Conservation (phyloP, 140 eudicot species). For the Stevia rebaudiana region DNA sequence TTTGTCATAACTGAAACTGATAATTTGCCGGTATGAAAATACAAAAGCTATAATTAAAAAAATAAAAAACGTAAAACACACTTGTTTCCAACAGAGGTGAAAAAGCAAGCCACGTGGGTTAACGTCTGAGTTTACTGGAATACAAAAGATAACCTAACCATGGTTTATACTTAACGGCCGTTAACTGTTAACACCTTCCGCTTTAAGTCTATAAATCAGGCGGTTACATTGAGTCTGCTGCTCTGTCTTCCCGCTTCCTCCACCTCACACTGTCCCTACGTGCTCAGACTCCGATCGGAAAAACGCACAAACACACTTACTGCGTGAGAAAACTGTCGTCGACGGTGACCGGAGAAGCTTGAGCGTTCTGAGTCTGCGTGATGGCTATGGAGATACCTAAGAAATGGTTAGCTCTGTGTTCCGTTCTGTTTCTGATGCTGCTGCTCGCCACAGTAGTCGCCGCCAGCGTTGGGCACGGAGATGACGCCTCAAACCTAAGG, state of each 20-base stretch:
- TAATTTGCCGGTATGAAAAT: neutral
- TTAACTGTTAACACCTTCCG: conserved; percentile 10
- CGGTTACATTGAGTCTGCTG: conserved; percentile 27
- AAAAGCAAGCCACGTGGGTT: conserved; percentile 15
- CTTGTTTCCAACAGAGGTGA: neutral
- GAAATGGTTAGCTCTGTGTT: conserved; percentile 18
- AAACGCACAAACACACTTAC: conserved; percentile 26
- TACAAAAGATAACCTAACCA: conserved; percentile 15
- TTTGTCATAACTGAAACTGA: no score
- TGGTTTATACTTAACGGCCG: conserved; percentile 27
- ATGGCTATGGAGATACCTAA: conserved; percentile 28
- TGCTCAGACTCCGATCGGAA: conserved; percentile 14
- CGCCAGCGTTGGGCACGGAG: neutral
- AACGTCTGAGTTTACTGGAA: neutral
- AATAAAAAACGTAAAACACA: neutral
- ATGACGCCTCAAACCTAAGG: conserved; percentile 26
- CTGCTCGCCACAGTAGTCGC: conserved; percentile 6
- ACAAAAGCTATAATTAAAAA: neutral
- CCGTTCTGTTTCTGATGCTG: conserved; percentile 16
- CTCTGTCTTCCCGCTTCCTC: conserved; percentile 31
- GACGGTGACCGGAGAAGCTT: conserved; percentile 1
- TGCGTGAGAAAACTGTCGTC: conserved; percentile 7
- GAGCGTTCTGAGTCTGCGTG: neutral
- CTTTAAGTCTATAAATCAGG: conserved; percentile 36
- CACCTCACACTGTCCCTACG: conserved; percentile 10